Evolutionary conservation across 1,139 yeast genomes (phyloP).

Genomic region (Protomyces inundatus): DNA sequence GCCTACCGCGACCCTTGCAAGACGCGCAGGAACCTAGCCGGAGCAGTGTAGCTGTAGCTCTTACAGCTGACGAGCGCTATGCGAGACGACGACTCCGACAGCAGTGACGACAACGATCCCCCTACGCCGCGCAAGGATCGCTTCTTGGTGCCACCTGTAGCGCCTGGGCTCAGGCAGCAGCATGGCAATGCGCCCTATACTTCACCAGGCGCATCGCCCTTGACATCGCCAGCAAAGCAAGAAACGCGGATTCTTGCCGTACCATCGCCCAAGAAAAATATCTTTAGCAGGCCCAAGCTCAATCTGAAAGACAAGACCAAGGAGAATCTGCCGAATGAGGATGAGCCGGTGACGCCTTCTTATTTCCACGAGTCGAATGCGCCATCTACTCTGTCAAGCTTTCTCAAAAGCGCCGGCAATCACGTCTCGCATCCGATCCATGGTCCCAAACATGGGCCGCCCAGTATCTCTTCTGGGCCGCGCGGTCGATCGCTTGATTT

Average conservation of each 20-base stretch:
- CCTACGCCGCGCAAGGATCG: constrained; percentile 14
- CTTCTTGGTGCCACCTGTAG: background rate
- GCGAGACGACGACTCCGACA: constrained; percentile 15
- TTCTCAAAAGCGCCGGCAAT: constrained; percentile 14
- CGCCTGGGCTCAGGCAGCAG: background rate
- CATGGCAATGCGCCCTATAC: background rate
- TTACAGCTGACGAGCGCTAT: background rate
- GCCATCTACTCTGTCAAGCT: constrained; percentile 1
- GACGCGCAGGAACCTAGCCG: too few species aligned
- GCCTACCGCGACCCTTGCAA: background rate
- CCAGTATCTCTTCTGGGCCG: background rate
- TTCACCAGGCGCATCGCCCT: background rate
- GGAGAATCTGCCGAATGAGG: background rate
- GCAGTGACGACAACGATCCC: constrained; percentile 16
- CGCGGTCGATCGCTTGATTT: constrained; percentile 18
- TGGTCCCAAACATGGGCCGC: background rate
- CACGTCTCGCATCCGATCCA: constrained; percentile 10
- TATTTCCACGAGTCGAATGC: background rate
- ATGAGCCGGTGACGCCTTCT: background rate
- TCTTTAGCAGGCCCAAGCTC: constrained; percentile 21
- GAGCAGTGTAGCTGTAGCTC: too few species aligned
- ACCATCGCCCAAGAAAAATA: constrained; percentile 7
- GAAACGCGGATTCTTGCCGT: background rate
- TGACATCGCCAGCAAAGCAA: background rate
- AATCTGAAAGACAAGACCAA: constrained; percentile 1